Evolutionary conservation across 768 basidiomycete genomes (phyloP).

Genomic region (Tremella yokohamensis): DNA sequence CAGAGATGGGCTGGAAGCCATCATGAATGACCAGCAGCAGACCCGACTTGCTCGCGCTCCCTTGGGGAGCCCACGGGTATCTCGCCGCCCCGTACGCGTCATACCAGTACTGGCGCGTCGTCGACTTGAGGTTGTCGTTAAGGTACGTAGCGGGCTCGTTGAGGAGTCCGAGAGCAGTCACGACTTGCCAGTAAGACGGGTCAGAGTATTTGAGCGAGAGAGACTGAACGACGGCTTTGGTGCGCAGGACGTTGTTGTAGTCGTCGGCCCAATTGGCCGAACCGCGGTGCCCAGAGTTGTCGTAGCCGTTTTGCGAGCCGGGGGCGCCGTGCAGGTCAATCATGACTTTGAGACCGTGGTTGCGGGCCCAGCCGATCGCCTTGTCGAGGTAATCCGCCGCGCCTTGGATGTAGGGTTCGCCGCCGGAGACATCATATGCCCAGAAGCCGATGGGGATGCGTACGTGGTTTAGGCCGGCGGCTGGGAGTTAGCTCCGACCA

Average conservation of each 20-base stretch:
- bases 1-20: slow-evolving; percentile 44
- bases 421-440: slow-evolving; percentile 47
- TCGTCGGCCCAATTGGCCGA: slow-evolving; percentile 36
- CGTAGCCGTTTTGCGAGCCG: slow-evolving; percentile 48
- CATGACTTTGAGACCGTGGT: slow-evolving; percentile 46
- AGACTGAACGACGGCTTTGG: slow-evolving; percentile 35
- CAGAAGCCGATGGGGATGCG: slow-evolving; percentile 48
- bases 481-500: slow-evolving; percentile 4
- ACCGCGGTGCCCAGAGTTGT: slow-evolving; percentile 46
- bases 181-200: slow-evolving; percentile 42
- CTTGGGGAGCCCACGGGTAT: slow-evolving; percentile 39
- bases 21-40: slow-evolving; percentile 42
- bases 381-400: slow-evolving; percentile 46
- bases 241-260: slow-evolving; percentile 37
- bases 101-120: slow-evolving; percentile 43
- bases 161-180: slow-evolving; percentile 47
- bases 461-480: slow-evolving; percentile 43
- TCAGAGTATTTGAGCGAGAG: slow-evolving; percentile 45
- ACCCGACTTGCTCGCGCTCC: slow-evolving; percentile 30
- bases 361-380: slow-evolving; percentile 48
- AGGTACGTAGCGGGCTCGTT: slow-evolving; percentile 49
- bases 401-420: slow-evolving; percentile 49
- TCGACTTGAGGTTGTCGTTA: slow-evolving; percentile 28
- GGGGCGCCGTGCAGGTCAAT: slow-evolving; percentile 50
- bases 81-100: slow-evolving; percentile 49